Evolutionary conservation across 163 green algal species (phyloP).

Genomic region (Scenedesmus sp.): DNA sequence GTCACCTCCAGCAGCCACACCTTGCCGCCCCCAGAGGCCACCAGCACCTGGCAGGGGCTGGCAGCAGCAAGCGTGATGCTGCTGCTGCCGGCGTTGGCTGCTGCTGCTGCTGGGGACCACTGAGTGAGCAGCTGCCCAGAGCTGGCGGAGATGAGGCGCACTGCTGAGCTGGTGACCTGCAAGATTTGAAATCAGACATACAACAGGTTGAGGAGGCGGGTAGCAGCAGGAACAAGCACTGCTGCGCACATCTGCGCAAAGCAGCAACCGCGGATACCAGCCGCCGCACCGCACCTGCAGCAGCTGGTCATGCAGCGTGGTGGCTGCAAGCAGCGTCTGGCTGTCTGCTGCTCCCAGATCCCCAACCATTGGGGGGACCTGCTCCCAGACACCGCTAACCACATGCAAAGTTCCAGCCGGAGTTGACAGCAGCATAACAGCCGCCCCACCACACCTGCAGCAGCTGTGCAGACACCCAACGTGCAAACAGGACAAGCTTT

Average conservation of each 20-base stretch:
- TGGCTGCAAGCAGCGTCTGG: conserved; percentile 92
- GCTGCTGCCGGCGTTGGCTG: conserved; percentile 9
- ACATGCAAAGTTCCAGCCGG: too few relatives aligned
- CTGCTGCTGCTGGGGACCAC: conserved; percentile 71
- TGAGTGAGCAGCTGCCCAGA: conserved; percentile 61
- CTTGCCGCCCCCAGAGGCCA: conserved; percentile 79
- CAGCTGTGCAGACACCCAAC: too few relatives aligned
- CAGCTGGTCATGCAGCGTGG: conserved; percentile 80
- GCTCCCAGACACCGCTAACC: too few relatives aligned
- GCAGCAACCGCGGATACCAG: too few relatives aligned
- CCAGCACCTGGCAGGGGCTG: conserved; percentile 78
- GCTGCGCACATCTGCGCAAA: too few relatives aligned
- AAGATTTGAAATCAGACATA: neutral
- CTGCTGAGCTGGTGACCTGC: conserved; percentile 55
- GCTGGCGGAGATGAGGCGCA: conserved; percentile 73
- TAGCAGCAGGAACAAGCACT: neutral
- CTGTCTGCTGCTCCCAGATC: conserved; percentile 17
- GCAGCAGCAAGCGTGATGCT: conserved; percentile 77
- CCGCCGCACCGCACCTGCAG: conserved; percentile 45
- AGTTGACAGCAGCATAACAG: too few relatives aligned
- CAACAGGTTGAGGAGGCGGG: neutral
- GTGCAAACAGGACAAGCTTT: too few relatives aligned
- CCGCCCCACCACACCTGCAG: too few relatives aligned
- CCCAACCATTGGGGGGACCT: too few relatives aligned
- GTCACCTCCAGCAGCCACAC: conserved; percentile 84